Evolutionary conservation across 805 yeast species (phyloP).

Genomic region (Ogataea paraovalis): DNA sequence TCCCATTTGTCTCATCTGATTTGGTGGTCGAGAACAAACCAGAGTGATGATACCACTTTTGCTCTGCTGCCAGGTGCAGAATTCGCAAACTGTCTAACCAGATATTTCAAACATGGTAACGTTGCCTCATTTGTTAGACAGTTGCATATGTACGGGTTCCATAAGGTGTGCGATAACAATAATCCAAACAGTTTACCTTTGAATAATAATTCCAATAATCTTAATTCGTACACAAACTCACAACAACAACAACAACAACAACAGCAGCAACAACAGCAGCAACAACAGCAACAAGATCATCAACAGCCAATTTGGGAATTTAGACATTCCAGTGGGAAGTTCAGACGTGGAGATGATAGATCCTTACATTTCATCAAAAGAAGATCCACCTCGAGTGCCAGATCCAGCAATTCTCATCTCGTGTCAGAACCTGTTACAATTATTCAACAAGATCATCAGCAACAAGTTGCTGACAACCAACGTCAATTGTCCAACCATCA

Average conservation of each 20-base stretch:
- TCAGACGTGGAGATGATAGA: constrained; percentile 44
- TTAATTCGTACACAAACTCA: neutral
- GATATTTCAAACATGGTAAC: constrained; percentile 89
- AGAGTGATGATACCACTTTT: constrained; percentile 48
- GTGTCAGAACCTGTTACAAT: neutral
- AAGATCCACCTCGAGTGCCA: constrained; percentile 38
- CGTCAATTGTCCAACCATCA: constrained; percentile 4
- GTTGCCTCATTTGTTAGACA: constrained; percentile 92
- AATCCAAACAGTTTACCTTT: constrained; percentile 20
- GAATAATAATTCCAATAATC: neutral
- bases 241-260: constrained; percentile 9
- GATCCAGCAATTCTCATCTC: constrained; percentile 3
- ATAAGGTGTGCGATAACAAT: constrained; percentile 57
- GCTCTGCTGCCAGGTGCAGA: constrained; percentile 62
- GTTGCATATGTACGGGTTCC: constrained; percentile 94
- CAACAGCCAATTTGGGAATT: constrained; percentile 49
- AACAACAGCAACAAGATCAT: neutral
- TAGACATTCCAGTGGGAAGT: constrained; percentile 48
- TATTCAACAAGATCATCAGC: constrained; percentile 14
- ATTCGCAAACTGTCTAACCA: constrained; percentile 57
- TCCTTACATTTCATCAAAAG: constrained; percentile 44
- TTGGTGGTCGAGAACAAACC: constrained; percentile 56
- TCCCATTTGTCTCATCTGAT: constrained; percentile 47
- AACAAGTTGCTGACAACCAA: constrained; percentile 2
- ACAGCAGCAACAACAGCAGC: constrained; percentile 6